A percentile compares a stretch with the other conserved stretches of the same genome.
These are phyloP conservation scores for Yamadazyma siamensis DNA, from an alignment of 1,139 yeast species.

Conservation along the genomic window DNA sequence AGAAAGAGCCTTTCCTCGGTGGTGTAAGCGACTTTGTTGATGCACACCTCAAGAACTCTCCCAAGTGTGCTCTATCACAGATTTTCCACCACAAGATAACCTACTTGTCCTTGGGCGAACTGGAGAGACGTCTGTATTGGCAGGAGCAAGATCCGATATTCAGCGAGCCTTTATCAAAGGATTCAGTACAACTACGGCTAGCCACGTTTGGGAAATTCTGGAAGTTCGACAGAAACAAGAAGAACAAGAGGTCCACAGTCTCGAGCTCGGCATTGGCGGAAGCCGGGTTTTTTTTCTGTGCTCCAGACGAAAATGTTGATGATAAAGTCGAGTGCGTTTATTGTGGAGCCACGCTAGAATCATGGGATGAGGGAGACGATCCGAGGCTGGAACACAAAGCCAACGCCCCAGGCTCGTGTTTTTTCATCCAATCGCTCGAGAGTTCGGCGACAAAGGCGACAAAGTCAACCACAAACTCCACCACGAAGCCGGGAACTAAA, in stretches of 20 bases:
- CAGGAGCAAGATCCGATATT: slow-evolving; percentile 18
- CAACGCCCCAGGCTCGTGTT: slow-evolving; percentile 43
- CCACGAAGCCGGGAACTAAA: neutral
- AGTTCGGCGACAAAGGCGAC: neutral
- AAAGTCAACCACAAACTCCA: neutral
- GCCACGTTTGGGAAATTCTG: slow-evolving; percentile 52
- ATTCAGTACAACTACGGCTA: slow-evolving; percentile 40
- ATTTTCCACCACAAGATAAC: slow-evolving; percentile 22
- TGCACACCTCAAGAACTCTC: slow-evolving; percentile 46
- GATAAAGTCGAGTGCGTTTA: slow-evolving; percentile 72
- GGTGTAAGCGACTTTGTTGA: slow-evolving; percentile 29
- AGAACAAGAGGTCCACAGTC: slow-evolving; percentile 27
- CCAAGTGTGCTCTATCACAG: slow-evolving; percentile 45
- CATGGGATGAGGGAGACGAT: slow-evolving; percentile 69
- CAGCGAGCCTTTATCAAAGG: slow-evolving; percentile 25
- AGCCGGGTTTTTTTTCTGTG: slow-evolving; percentile 55
- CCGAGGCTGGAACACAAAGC: slow-evolving; percentile 52
- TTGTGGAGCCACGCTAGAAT: slow-evolving; percentile 65
- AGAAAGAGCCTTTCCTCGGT: slow-evolving; percentile 36
- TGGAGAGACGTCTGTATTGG: slow-evolving; percentile 14
- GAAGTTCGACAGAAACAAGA: slow-evolving; percentile 45
- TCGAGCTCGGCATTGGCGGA: slow-evolving; percentile 37
- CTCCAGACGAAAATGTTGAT: slow-evolving; percentile 38
- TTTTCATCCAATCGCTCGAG: slow-evolving; percentile 26
- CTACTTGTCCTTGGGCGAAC: slow-evolving; percentile 7